Base-by-base conservation (phyloP, 2,329 filamentous ascomycete genomes). In the Beauveria pseudobassiana region DNA sequence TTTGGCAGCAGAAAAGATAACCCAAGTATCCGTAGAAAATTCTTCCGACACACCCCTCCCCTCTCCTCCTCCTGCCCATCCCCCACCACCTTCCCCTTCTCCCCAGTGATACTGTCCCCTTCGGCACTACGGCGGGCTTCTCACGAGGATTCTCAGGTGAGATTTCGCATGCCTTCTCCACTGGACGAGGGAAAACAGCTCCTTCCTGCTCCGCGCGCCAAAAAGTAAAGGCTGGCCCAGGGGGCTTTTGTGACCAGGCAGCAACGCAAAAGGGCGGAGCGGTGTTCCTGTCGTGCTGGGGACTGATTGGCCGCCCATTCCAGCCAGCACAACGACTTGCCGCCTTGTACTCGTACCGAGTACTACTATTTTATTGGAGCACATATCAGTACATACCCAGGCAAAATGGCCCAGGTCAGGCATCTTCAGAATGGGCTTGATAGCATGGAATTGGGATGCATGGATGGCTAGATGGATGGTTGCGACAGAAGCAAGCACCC, bases 281-380 rank as follows among this genome's bases (percentile, higher is more conserved):
- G 62, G 52, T 14, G 10, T 59, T 38, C 30, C 57, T 68, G 69
- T 68, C 69, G 67, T 71, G 69, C 67, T 70, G 62, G 65, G 70
- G 30, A 34, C 64, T 73, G 71, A 73, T 73, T 73, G 72, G 72
- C 62, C 64, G 30, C 67, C 65, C 67, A 67, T 70, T 64, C 63
- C 62, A 63, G 62, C 54, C 26, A 10, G 16, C 53, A 20, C 24
- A 14, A 24, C 22, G 5, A 34, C 30, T 14, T 34, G 30, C 30
- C 12, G 30, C 49, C 49, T 16, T 16, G 49, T 28, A 22, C 12
- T 26, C 45, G 22, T 48, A 48, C 8, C 20, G 45, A 34, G 30
- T 34, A 34, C 30, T 34, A 12, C 30, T 34, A 34, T 34, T 34
- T 34, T 14, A 34, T 14, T 34, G 30, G 30, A 34, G 30, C 30